These are phyloP conservation scores for Psophocarpus tetragonolobus DNA, from an alignment of 306 rosid genomes.

Conservation along the genomic window DNA sequence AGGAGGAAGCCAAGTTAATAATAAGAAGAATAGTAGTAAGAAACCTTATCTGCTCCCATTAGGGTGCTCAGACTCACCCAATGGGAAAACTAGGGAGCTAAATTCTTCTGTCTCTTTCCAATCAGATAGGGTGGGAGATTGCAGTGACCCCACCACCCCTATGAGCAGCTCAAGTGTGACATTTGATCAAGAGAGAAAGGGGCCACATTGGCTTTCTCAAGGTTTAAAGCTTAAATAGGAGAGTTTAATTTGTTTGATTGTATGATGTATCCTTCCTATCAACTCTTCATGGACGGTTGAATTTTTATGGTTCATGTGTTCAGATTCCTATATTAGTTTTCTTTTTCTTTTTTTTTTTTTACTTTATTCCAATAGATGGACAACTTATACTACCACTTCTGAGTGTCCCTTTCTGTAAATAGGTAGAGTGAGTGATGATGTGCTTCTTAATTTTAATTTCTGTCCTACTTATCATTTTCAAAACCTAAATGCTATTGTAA, in stretches of 20 bases:
- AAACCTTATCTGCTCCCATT: slow-evolving; percentile 30
- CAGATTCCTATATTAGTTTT: slow-evolving; percentile 51
- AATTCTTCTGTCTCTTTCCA: slow-evolving; percentile 62
- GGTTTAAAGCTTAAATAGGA: slow-evolving; percentile 73
- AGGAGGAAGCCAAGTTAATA: slow-evolving; percentile 56
- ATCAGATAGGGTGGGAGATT: slow-evolving; percentile 74
- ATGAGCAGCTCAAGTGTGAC: slow-evolving; percentile 91
- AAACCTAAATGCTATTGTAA: slow-evolving; percentile 23
- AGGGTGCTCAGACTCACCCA: slow-evolving; percentile 35
- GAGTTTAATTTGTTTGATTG: slow-evolving; percentile 36
- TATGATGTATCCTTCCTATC: slow-evolving; percentile 16
- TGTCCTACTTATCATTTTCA: slow-evolving; percentile 1
- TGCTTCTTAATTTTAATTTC: slow-evolving; percentile 22
- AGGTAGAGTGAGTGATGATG: slow-evolving; percentile 31
- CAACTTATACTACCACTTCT: slow-evolving; percentile 31
- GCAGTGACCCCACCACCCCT: slow-evolving; percentile 81
- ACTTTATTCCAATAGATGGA: slow-evolving; percentile 53
- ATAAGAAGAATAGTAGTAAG: slow-evolving; percentile 57
- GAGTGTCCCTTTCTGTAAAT: slow-evolving; percentile 48
- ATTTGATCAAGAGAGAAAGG: slow-evolving; percentile 76
- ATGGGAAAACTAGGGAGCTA: slow-evolving; percentile 43
- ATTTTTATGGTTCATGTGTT: slow-evolving; percentile 53
- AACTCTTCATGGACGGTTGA: slow-evolving; percentile 48
- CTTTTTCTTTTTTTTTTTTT: slow-evolving; percentile 28
- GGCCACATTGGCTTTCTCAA: slow-evolving; percentile 84